Conservation (phyloP, 495 filamentous ascomycete species). For the Xanthoparmelia taractica region DNA sequence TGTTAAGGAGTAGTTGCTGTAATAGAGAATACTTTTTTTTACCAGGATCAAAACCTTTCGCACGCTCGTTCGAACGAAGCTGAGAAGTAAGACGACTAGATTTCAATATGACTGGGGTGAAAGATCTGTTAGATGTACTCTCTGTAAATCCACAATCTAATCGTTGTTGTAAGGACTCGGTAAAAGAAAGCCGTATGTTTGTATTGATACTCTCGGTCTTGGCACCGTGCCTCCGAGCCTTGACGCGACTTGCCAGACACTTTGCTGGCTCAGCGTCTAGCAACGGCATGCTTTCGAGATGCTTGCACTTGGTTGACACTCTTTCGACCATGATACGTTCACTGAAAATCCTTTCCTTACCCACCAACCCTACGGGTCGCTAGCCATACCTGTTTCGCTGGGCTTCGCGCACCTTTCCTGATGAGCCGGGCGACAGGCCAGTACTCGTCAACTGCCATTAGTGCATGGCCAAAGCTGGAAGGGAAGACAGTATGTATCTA, state of each 20-base stretch:
- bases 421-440: background rate
- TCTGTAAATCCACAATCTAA: too few relatives aligned
- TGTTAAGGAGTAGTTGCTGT: constrained; percentile 13
- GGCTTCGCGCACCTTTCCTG: background rate
- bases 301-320: background rate
- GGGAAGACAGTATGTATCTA: background rate
- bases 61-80: background rate
- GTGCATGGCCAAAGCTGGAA: background rate
- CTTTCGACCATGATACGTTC: background rate
- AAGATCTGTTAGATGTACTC: background rate
- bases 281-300: background rate
- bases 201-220: background rate
- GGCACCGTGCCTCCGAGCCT: background rate
- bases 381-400: background rate
- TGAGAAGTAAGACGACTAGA: background rate
- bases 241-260: background rate
- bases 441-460: background rate
- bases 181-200: too few relatives aligned
- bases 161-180: too few relatives aligned
- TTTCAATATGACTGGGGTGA: background rate
- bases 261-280: background rate
- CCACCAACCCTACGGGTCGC: background rate
- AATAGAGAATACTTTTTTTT: constrained; percentile 17
- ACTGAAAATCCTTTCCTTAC: background rate
- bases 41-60: background rate